Base-by-base conservation (phyloP, 2,329 filamentous ascomycete genomes). In the Incumbomyces delicatus region DNA sequence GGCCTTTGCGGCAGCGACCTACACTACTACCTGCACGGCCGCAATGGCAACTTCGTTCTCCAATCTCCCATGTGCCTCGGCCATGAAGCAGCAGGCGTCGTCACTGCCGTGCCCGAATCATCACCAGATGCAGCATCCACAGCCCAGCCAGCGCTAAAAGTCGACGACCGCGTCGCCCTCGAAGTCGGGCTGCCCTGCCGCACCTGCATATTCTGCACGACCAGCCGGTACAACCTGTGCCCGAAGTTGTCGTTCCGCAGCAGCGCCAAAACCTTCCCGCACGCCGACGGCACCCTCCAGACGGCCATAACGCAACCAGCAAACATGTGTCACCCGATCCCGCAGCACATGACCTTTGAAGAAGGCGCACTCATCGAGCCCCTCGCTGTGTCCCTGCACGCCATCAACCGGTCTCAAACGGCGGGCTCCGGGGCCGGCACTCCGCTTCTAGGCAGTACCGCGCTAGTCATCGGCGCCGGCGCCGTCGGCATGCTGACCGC, bases 121-220 rank as follows among this genome's bases (percentile, higher is more conserved):
- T 78, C 69, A 36, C 4, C 22, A 27, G 8, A 4, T 5, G 17
- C 42, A 29, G 38, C 46, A 22, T 42, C 47, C 11, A 36, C 30
- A 17, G 46, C 33, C 14, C 18, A 30, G 3, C 44, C 53, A 29
- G 30, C 11, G 13, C 38, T 54, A 14, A 69, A 77, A 55, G 61
- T 74, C 10, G 89, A 89, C 48, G 89, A 95, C 68, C 81, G 85
- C 57, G 83, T 95, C 16, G 88, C 90, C n/a, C 72, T 96, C 35
- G 90, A 96, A 73, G 90, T 94, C 12, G 90, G 90, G 42, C 77
- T 86, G 44, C 87, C 88, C 1, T 96, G 90, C 70, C 80, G 85
- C 33, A 59, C 63, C 34, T 81, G 78, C 58, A 62, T 68, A 17
- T 64, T 74, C 43, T 81, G 78, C 58, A 63, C 66, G 36, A 67